Evolutionary conservation across 768 basidiomycete species (phyloP), one percentile per base, ranked within the genome.

Genomic region (Pleurotus salmoneostramineus): DNA sequence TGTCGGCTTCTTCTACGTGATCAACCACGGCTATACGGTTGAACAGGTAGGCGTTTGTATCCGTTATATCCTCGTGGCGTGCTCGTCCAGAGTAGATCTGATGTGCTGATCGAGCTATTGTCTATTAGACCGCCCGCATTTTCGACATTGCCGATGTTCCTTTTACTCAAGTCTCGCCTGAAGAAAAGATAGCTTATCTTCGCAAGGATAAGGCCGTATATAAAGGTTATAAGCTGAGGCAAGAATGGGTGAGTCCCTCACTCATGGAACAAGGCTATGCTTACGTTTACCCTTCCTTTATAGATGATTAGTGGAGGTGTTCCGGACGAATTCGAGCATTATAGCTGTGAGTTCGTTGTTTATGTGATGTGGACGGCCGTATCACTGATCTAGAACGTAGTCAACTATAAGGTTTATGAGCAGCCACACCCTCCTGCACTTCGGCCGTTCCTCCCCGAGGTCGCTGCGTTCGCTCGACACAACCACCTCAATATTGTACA

Each of bases 401-500:
- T 85, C 56, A 77, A 85, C 59, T 74, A 77, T 35, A 75, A 82
- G 49, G 69, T 81, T 27, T 72, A 64, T 2, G 79, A 75, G 56
- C 75, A 75, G 2, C 61, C 64, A 21, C 85, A 87, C 58, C 85
- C 85, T 0, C 69, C 72, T 35, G 70, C 72, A 0, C 44, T 87
- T 32, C 73, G 78, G 5, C 80, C 83, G 3, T 76, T 82, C 51
- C 66, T 85, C 0, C 77, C 78, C 2, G 83, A 85, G 60, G 76
- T 86, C 21, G 71, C 74, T 12, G 74, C 69, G 0, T 85, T 86
- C 55, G 71, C 74, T 14, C 70, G 71, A 47, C 73, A 81, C 57
- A 84, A 79, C 45, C 83, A 86, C 60, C 70, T 74, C 40, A 72
- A 81, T 8, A 72, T 87, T 11, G 62, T 87, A 5, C 74, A 81